A percentile compares a stretch with the other conserved stretches of the same genome.
phyloP scores from a whole-genome alignment of 495 filamentous ascomycete genomes.

The Niebla homalea region DNA sequence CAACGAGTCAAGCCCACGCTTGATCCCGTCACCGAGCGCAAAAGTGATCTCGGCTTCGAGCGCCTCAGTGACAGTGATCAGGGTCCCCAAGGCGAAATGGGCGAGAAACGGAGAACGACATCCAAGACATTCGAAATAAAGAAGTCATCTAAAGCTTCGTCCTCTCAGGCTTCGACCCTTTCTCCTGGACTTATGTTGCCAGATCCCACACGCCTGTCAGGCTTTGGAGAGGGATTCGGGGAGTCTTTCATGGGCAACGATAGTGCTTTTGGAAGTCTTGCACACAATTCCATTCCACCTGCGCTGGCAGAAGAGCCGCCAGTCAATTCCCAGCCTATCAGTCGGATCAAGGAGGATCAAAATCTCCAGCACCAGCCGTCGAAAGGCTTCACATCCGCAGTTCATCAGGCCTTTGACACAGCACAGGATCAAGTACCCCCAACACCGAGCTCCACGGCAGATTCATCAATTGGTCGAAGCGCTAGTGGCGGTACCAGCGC shows the following conservation, averaged over 20 bases:
- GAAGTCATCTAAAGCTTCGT: slow-evolving; percentile 2
- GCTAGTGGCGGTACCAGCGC: slow-evolving; percentile 51
- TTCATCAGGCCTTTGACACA: slow-evolving; percentile 56
- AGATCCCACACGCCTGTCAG: slow-evolving; percentile 50
- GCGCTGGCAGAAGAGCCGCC: neutral
- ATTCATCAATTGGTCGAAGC: slow-evolving; percentile 38
- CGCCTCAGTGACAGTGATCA: slow-evolving; percentile 16
- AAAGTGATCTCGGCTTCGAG: slow-evolving; percentile 43
- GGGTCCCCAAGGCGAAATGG: neutral
- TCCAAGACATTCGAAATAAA: slow-evolving; percentile 13
- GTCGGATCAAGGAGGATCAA: slow-evolving; percentile 7
- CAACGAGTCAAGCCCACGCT: slow-evolving; percentile 26
- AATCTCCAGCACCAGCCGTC: slow-evolving; percentile 42
- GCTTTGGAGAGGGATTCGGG: slow-evolving; percentile 51
- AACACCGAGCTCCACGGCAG: slow-evolving; percentile 40
- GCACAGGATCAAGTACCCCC: slow-evolving; percentile 35
- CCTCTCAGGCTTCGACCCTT: slow-evolving; percentile 9
- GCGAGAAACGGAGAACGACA: slow-evolving; percentile 8
- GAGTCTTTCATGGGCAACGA: slow-evolving; percentile 23
- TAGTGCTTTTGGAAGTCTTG: neutral
- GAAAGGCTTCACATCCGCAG: slow-evolving; percentile 50
- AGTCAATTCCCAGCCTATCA: neutral
- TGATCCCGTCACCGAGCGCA: slow-evolving; percentile 43
- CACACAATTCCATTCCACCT: neutral
- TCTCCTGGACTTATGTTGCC: slow-evolving; percentile 42